These are phyloP conservation scores for Auxenochlorella protothecoides DNA, from an alignment of 139 green algal species.

Conservation along the genomic window DNA sequence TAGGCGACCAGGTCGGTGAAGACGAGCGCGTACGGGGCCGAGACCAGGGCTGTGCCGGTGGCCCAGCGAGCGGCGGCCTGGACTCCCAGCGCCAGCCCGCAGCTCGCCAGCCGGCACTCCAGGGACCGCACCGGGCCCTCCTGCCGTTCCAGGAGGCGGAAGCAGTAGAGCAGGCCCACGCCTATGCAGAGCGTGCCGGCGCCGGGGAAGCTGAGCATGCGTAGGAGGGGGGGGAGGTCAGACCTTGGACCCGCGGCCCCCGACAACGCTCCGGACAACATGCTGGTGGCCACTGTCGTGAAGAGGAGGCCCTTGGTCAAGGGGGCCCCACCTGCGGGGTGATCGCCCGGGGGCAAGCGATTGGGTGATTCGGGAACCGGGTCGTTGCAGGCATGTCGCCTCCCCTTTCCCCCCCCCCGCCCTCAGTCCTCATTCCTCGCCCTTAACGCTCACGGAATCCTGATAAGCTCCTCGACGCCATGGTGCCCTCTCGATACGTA, in stretches of 20 bases:
- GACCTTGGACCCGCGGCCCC: constrained; percentile 15
- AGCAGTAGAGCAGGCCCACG: constrained; percentile 42
- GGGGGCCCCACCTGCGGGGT: constrained; percentile 30
- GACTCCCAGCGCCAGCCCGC: constrained; percentile 22
- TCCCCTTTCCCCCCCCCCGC: background rate
- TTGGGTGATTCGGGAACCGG: background rate
- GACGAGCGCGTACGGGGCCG: constrained; percentile 37
- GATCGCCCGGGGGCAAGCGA: background rate
- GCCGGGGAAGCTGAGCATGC: constrained; percentile 28
- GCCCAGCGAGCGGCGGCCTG: constrained; percentile 14
- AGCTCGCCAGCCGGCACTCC: background rate
- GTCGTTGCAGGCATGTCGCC: background rate
- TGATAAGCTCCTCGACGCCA: background rate
- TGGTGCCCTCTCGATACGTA: background rate
- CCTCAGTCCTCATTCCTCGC: too few species aligned
- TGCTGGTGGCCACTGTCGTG: constrained; percentile 13
- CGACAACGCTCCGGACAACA: constrained; percentile 25
- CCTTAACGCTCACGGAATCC: constrained; percentile 17
- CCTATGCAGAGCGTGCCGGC: constrained; percentile 46
- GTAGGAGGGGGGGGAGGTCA: constrained; percentile 6
- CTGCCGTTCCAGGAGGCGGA: constrained; percentile 49
- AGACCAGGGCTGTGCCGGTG: background rate
- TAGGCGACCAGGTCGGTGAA: constrained; percentile 52
- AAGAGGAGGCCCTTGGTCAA: constrained; percentile 48
- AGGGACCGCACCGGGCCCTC: constrained; percentile 1